Conservation (phyloP, 208 protist species). For the Lotmaria passim region DNA sequence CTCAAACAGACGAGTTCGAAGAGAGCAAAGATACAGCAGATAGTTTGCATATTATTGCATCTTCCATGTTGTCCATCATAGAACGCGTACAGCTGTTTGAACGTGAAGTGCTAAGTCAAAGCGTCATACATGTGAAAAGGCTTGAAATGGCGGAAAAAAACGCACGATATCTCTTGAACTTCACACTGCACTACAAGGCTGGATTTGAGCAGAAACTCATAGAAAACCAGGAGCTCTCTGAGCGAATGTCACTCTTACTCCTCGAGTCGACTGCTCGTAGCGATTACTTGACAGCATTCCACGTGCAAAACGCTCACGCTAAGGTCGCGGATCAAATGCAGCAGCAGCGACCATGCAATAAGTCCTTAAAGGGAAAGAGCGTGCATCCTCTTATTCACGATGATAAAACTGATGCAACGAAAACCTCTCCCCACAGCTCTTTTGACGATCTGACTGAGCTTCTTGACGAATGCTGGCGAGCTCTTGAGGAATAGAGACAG, state of each 20-base stretch:
- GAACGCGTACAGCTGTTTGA: background rate
- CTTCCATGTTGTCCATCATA: background rate
- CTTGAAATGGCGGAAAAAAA: conserved; percentile 1
- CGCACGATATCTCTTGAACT: background rate
- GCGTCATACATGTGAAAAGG: background rate
- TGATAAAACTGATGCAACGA: background rate
- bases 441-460: conserved; percentile 26
- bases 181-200: background rate
- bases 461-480: conserved; percentile 34
- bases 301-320: no score
- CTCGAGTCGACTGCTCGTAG: background rate
- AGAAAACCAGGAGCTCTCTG: conserved; percentile 7
- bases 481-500: conserved; percentile 17
- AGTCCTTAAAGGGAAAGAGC: background rate
- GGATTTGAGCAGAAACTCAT: background rate
- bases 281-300: background rate
- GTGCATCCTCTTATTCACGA: background rate
- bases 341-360: background rate
- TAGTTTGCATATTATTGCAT: background rate
- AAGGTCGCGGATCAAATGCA: background rate
- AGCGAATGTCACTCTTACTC: background rate
- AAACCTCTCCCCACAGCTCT: conserved; percentile 4
- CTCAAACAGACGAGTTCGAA: background rate
- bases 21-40: background rate
- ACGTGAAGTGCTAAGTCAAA: no score